Conservation (phyloP, 2,329 filamentous ascomycete genomes). For the Fusarium sp. region DNA sequence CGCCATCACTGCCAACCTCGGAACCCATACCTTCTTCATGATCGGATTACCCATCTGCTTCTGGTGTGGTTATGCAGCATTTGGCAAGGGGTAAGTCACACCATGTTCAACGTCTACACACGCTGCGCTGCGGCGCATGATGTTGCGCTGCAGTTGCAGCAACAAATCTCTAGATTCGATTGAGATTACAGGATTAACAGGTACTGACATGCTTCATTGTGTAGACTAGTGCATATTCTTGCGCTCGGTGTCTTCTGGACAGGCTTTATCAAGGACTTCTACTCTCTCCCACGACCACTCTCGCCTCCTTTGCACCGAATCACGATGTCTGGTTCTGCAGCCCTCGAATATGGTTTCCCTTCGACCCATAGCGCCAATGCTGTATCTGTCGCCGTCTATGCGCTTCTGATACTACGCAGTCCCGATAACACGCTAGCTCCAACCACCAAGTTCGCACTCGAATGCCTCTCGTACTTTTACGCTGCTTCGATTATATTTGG, state of each 20-base stretch:
- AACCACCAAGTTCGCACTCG: slow-evolving; percentile 69
- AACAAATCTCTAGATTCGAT: background rate
- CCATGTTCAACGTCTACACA: slow-evolving; percentile 3
- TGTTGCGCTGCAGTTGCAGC: background rate
- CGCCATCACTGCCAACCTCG: slow-evolving; percentile 93
- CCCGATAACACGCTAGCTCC: slow-evolving; percentile 71
- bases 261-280: slow-evolving; percentile 92
- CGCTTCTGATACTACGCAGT: slow-evolving; percentile 74
- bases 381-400: slow-evolving; percentile 91
- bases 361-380: slow-evolving; percentile 98
- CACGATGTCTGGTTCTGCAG: slow-evolving; percentile 95
- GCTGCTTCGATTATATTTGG: slow-evolving; percentile 90
- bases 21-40: slow-evolving; percentile 99
- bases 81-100: slow-evolving; percentile 82
- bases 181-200: background rate
- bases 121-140: slow-evolving; percentile 21
- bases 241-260: slow-evolving; percentile 86
- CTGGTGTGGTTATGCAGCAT: slow-evolving; percentile 89
- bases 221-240: slow-evolving; percentile 77
- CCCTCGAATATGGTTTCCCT: slow-evolving; percentile 96
- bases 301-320: slow-evolving; percentile 94
- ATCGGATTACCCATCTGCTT: slow-evolving; percentile 92
- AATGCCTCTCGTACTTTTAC: slow-evolving; percentile 82
- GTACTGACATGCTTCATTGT: slow-evolving; percentile 34
- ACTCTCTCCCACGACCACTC: slow-evolving; percentile 89